Conservation (phyloP, 2,329 filamentous ascomycete species). For the Epichloe hybrida region DNA sequence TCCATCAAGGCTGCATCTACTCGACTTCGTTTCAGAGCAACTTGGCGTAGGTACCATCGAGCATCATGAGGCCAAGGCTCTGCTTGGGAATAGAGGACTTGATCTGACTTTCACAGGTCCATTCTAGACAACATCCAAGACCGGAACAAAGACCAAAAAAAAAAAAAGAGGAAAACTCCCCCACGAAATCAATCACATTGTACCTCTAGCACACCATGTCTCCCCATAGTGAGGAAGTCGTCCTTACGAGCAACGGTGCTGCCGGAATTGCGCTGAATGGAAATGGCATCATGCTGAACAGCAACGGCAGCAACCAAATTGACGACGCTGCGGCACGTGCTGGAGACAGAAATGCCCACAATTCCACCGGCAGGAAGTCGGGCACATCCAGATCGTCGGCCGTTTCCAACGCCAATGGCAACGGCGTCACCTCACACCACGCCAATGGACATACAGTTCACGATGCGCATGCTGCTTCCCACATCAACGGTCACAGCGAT, state of each 20-base stretch:
- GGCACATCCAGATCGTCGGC: not conserved
- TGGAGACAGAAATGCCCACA: conserved; percentile 1
- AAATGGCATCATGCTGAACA: conserved; percentile 4
- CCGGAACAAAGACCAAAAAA: too few species aligned
- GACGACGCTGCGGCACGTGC: not conserved
- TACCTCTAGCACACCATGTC: conserved; percentile 14
- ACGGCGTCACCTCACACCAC: not conserved
- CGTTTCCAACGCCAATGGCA: conserved; percentile 9
- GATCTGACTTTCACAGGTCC: too few species aligned
- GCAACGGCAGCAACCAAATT: not conserved
- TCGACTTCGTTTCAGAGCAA: too few species aligned
- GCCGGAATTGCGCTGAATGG: conserved; percentile 6
- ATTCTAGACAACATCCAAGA: too few species aligned
- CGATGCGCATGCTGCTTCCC: conserved; percentile 6
- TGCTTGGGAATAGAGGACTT: too few species aligned
- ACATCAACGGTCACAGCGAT: not conserved
- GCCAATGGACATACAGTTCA: not conserved
- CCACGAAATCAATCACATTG: not conserved
- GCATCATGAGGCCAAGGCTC: too few species aligned
- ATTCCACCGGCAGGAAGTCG: conserved; percentile 6
- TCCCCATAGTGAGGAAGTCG: conserved; percentile 20
- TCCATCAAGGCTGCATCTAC: too few species aligned
- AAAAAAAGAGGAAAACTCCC: too few species aligned
- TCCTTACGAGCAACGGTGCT: conserved; percentile 15
- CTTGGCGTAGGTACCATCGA: too few species aligned